phyloP scores from a whole-genome alignment of 1,284 basidiomycete species.

The Microbotryomycetes sp. region DNA sequence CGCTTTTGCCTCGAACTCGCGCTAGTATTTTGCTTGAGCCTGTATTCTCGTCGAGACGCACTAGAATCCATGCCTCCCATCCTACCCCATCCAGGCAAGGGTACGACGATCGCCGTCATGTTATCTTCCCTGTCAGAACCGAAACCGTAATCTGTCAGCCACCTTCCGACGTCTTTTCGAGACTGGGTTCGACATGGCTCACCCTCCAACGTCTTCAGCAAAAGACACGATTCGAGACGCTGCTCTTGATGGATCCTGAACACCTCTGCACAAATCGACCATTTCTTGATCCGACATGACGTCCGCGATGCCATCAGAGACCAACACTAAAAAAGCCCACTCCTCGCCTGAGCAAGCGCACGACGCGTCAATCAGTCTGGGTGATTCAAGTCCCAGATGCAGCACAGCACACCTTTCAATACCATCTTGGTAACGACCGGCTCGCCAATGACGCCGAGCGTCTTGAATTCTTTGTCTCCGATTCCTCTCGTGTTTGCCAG shows the following conservation, averaged over 20 bases:
- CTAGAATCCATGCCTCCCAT: slow-evolving; percentile 72
- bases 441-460: slow-evolving; percentile 85
- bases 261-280: slow-evolving; percentile 73
- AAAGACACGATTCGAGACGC: slow-evolving; percentile 77
- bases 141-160: neutral
- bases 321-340: slow-evolving; percentile 34
- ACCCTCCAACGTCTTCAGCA: slow-evolving; percentile 69
- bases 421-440: slow-evolving; percentile 81
- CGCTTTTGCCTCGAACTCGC: slow-evolving; percentile 62
- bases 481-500: slow-evolving; percentile 90
- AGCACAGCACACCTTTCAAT: slow-evolving; percentile 53
- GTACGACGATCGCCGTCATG: slow-evolving; percentile 83
- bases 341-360: slow-evolving; percentile 13
- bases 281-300: slow-evolving; percentile 90
- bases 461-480: slow-evolving; percentile 85
- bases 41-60: slow-evolving; percentile 68
- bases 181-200: neutral
- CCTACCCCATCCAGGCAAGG: slow-evolving; percentile 84
- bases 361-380: too few species aligned
- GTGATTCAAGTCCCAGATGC: neutral
- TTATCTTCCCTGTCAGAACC: slow-evolving; percentile 68
- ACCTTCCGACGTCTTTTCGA: too few species aligned
- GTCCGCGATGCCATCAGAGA: slow-evolving; percentile 75
- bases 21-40: slow-evolving; percentile 64
- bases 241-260: slow-evolving; percentile 65